Percentiles rank a stretch among this genome's conserved stretches.
These are phyloP conservation scores for Pseudocercospora vitis DNA, from an alignment of 2,329 filamentous ascomycete genomes.

Conservation along the genomic window DNA sequence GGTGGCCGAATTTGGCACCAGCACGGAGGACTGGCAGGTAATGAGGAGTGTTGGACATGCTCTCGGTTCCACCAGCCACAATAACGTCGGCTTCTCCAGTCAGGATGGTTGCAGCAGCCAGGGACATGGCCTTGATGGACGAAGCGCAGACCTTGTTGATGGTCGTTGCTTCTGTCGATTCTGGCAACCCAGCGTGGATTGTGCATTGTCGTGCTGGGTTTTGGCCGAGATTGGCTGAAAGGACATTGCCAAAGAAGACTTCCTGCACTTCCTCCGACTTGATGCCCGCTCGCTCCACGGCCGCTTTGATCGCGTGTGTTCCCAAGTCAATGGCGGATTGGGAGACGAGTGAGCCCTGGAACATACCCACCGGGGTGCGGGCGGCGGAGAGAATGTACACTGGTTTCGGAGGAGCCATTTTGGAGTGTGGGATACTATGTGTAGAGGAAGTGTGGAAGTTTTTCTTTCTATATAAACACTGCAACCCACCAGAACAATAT, in stretches of 20 bases:
- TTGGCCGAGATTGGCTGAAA: slow-evolving; percentile 93
- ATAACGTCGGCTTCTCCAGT: slow-evolving; percentile 91
- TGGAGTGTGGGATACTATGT: slow-evolving; percentile 10
- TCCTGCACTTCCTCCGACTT: slow-evolving; percentile 90
- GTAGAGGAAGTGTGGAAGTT: background rate
- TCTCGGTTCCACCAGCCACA: slow-evolving; percentile 92
- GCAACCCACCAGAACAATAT: slow-evolving; percentile 3
- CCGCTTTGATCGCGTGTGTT: slow-evolving; percentile 77
- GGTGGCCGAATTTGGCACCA: slow-evolving; percentile 92
- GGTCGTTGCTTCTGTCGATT: slow-evolving; percentile 81
- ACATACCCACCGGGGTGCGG: slow-evolving; percentile 82
- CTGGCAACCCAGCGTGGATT: slow-evolving; percentile 78
- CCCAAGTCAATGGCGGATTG: slow-evolving; percentile 84
- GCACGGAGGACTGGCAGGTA: slow-evolving; percentile 85
- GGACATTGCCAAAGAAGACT: slow-evolving; percentile 96
- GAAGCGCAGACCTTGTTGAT: slow-evolving; percentile 99
- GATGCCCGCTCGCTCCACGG: slow-evolving; percentile 82
- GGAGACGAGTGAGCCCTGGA: slow-evolving; percentile 88
- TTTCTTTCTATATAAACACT: slow-evolving; percentile 8
- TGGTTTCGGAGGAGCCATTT: slow-evolving; percentile 75
- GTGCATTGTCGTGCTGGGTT: slow-evolving; percentile 95
- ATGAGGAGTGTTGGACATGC: slow-evolving; percentile 97
- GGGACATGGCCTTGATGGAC: slow-evolving; percentile 86
- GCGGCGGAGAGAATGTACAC: slow-evolving; percentile 91
- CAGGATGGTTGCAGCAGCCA: slow-evolving; percentile 96